Percentiles rank a stretch among this genome's conserved stretches.
These are phyloP conservation scores for Musa itinerans DNA, from an alignment of 176 grass and related monocot species.

Conservation along the genomic window DNA sequence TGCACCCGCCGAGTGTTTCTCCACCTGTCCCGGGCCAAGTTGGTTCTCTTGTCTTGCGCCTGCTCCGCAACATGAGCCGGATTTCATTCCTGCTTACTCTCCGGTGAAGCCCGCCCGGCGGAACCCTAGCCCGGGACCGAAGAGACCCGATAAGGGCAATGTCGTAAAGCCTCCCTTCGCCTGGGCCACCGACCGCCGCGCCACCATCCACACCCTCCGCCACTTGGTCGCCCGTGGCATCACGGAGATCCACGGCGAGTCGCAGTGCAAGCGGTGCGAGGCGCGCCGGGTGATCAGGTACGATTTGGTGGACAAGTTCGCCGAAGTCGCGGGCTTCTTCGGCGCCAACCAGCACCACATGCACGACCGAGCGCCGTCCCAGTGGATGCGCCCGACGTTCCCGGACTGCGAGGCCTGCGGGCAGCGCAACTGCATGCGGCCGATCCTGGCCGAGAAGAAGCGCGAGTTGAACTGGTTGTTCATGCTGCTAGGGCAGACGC, in stretches of 20 bases:
- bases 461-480: slow-evolving; percentile 16
- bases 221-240: not conserved
- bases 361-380: slow-evolving; percentile 7
- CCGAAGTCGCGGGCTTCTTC: not conserved
- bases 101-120: not conserved
- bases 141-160: not conserved
- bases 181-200: slow-evolving; percentile 18
- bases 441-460: slow-evolving; percentile 6
- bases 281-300: not conserved
- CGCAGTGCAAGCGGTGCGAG: slow-evolving; percentile 3
- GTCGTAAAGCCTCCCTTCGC: not conserved
- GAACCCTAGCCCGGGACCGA: not conserved
- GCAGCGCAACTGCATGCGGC: not conserved
- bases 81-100: not conserved
- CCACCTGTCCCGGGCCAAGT: too few relatives aligned
- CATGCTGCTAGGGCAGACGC: not conserved
- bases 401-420: not conserved
- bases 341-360: not conserved
- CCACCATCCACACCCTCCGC: slow-evolving; percentile 4
- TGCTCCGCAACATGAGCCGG: too few relatives aligned
- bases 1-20: too few relatives aligned
- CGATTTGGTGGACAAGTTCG: slow-evolving; percentile 2
- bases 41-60: too few relatives aligned
- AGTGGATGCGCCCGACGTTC: not conserved
- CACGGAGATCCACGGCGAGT: not conserved